Conservation (phyloP, 148 eudicot genomes). For the Drosera capensis region DNA sequence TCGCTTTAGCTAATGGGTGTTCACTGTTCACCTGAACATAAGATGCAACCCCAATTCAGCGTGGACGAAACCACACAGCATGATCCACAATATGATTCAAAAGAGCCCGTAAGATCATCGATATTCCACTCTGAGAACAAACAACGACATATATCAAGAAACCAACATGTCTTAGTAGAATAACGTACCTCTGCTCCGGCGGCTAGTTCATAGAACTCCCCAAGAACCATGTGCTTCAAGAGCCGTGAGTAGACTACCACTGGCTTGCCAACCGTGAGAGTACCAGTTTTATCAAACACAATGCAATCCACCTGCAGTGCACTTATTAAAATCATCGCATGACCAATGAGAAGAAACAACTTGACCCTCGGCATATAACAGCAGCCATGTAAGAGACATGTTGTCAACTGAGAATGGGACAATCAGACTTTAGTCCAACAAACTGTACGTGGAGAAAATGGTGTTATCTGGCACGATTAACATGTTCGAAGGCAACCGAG, state of each 20-base stretch:
- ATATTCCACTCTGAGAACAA: not conserved
- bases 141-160: not conserved
- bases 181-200: constrained; percentile 82
- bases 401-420: too few species aligned
- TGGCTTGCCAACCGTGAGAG: constrained; percentile 86
- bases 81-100: not conserved
- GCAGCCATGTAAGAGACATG: too few species aligned
- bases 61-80: too few species aligned
- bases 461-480: too few species aligned
- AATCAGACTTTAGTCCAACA: too few species aligned
- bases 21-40: constrained; percentile 65
- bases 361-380: too few species aligned
- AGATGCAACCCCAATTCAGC: too few species aligned
- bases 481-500: too few species aligned
- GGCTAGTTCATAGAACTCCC: constrained; percentile 56
- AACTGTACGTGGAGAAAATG: too few species aligned
- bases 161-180: not conserved
- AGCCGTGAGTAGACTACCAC: constrained; percentile 59
- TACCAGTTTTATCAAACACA: constrained; percentile 97
- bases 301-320: constrained; percentile 88
- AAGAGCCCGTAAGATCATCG: too few species aligned
- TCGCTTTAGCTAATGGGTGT: constrained; percentile 88
- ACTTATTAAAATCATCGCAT: too few species aligned
- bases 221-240: constrained; percentile 49
- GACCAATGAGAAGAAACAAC: too few species aligned